These are phyloP conservation scores for Candida stauntonica DNA, from an alignment of 805 yeast genomes.

Conservation along the genomic window DNA sequence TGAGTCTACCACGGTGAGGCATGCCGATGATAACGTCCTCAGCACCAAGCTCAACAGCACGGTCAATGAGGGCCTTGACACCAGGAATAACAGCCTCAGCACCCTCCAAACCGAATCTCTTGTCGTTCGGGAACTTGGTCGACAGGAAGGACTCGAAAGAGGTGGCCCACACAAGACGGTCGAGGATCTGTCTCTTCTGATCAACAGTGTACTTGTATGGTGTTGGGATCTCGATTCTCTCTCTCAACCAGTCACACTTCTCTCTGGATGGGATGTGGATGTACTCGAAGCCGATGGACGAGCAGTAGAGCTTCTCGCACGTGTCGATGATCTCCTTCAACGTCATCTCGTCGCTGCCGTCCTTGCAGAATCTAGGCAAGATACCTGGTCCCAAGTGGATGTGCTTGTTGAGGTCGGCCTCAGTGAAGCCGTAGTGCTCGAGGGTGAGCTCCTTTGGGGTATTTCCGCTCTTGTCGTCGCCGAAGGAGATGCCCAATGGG, in stretches of 20 bases:
- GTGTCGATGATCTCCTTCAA: constrained; percentile 72
- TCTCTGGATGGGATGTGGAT: constrained; percentile 94
- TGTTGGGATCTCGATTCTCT: constrained; percentile 86
- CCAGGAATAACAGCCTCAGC: constrained; percentile 97
- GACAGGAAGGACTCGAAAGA: constrained; percentile 90
- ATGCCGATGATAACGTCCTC: constrained; percentile 97
- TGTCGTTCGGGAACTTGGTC: constrained; percentile 95
- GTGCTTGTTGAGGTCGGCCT: constrained; percentile 74
- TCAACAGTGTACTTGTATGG: constrained; percentile 82
- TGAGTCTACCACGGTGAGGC: constrained; percentile 99
- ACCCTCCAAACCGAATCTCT: constrained; percentile 98
- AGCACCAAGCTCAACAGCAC: constrained; percentile 86
- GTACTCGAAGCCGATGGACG: constrained; percentile 88
- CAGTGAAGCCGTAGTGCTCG: constrained; percentile 89
- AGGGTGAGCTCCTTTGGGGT: constrained; percentile 84
- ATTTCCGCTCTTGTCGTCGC: constrained; percentile 49
- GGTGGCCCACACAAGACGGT: constrained; percentile 94
- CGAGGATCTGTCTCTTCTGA: constrained; percentile 93
- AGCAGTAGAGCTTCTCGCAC: constrained; percentile 84
- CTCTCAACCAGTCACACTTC: constrained; percentile 98
- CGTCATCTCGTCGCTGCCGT: constrained; percentile 56
- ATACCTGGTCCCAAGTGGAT: constrained; percentile 97
- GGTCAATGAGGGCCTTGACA: constrained; percentile 91
- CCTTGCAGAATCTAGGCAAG: constrained; percentile 79
- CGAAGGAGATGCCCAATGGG: constrained; percentile 89